Base-by-base conservation (phyloP, 371 early-diverging fungal species). In the Mortierella sp. region DNA sequence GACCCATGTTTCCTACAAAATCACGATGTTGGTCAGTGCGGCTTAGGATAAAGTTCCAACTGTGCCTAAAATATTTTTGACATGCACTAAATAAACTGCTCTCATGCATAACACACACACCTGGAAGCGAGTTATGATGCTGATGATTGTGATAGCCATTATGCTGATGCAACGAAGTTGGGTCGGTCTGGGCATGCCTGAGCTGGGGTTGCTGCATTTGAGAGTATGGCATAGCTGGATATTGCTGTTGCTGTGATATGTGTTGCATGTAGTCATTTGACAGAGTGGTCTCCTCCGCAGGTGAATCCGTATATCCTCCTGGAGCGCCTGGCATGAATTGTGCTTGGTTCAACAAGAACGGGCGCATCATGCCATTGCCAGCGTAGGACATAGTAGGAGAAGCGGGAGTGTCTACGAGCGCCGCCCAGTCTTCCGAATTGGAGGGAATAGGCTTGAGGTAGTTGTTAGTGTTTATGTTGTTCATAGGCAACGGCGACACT, bases 341-440 rank as follows among this genome's bases (percentile, higher is more conserved):
- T 43, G 35, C 37, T 32, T 40, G 67, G 22, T 51, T 57, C 16
- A 37, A 64, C 5, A 57, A 64, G 16, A 62, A 68, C 10, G 57
- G 68, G 1, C 68, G 64, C 57, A 62, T 62, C 8, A 47, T 22
- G 18, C 37, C 16, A 3, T 39, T 24, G 16, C 32, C 20, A 12
- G 35, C 8, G 37, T 28, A 43, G 1, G 52, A n/a, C 12, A 54
- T 26, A 9, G 55, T 59, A 0, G 79, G 79, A 5, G 79, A 74
- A 2, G 26, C 71, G 16, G 79, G 79, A 0, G 74, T 52, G 30
- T 79, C 79, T 11, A 79, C 45, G 5, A 79, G 66, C 4, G 74
- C 71, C 20, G 62, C 79, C 79, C 79, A 79, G 35, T 79, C 79
- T 26, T 79, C 79, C 9, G 78, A 78, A 28, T 70, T 76, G 5